Base-by-base conservation (phyloP, 139 green algal genomes). In the Asterochloris erici region DNA sequence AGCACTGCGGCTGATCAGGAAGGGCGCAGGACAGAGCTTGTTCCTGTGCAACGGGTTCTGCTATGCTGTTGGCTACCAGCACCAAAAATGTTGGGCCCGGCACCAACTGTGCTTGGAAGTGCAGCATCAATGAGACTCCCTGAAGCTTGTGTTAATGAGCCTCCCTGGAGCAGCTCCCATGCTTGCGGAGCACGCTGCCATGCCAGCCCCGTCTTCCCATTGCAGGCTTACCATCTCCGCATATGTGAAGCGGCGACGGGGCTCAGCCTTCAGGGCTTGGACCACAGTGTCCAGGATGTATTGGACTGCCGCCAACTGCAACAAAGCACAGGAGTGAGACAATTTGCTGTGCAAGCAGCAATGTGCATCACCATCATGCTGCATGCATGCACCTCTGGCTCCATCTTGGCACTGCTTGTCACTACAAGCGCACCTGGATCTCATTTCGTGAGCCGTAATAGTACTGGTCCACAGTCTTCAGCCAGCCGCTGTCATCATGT, bases 391-490 rank as follows among this genome's bases (percentile, higher is more conserved):
- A 54, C 38, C 38, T 54, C 38, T 10, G 38, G 38, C 38, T 54
- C 4, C 38, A 10, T 54, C 38, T 54, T 54, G 38, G 38, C 38
- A 2, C 6, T 21, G 19, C 21, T 71, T 71, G 66, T 4, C 66
- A 26, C 21, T 21, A 10, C n/a, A n/a, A n/a, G n/a, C n/a, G n/a
- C n/a, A 91, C 87, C 90, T 97, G 92, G 28, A 98, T 97, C n/a
- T 87, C 81, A 38, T 96, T 92, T 26, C 90, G 90, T 0, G 86
- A 82, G 0, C 95, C 95, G 14, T 87, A 92, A 76, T 92, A 95
- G 85, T 98, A 98, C 85, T 98, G 92, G 76, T 98, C 93, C 38
- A 97, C 91, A 0, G 95, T 98, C 74, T 98, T 98, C 0, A 98
- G 87, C 95, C 95, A 98, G 14, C 95, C 95, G 24, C 93, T 85